phyloP scores from a whole-genome alignment of 345 rosid genomes.

The Melaleuca alternifolia region DNA sequence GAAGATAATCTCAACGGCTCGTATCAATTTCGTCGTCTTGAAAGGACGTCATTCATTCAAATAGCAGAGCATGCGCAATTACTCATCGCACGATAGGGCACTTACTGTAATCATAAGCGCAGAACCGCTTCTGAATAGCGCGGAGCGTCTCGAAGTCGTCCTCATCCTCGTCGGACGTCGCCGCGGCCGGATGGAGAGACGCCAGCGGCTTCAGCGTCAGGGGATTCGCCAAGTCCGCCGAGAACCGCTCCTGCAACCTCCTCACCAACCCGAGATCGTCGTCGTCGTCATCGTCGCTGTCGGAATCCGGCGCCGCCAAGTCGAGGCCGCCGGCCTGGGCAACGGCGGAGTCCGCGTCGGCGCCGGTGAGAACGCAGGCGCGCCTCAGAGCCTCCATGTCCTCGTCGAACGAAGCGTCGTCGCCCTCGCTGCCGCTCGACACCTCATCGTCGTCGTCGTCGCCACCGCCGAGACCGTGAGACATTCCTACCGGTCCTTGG shows the following conservation, averaged over 20 bases:
- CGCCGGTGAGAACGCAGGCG: constrained; percentile 50
- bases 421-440: constrained; percentile 24
- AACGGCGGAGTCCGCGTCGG: constrained; percentile 16
- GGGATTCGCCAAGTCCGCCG: constrained; percentile 20
- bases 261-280: constrained; percentile 48
- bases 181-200: constrained; percentile 18
- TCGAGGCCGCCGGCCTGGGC: neutral
- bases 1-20: neutral
- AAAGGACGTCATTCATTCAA: neutral
- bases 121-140: constrained; percentile 58
- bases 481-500: neutral
- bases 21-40: neutral
- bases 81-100: neutral
- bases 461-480: neutral
- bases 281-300: constrained; percentile 33
- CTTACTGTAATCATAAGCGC: constrained; percentile 47
- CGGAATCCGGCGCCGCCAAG: constrained; percentile 29
- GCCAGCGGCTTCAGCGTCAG: constrained; percentile 20
- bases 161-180: constrained; percentile 38
- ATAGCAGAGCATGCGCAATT: neutral
- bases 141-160: constrained; percentile 68
- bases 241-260: constrained; percentile 36
- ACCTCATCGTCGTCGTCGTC: constrained; percentile 28
- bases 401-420: constrained; percentile 36
- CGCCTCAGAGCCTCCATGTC: constrained; percentile 75